phyloP scores from a whole-genome alignment of 306 rosid species.

The Acmispon strigosus region DNA sequence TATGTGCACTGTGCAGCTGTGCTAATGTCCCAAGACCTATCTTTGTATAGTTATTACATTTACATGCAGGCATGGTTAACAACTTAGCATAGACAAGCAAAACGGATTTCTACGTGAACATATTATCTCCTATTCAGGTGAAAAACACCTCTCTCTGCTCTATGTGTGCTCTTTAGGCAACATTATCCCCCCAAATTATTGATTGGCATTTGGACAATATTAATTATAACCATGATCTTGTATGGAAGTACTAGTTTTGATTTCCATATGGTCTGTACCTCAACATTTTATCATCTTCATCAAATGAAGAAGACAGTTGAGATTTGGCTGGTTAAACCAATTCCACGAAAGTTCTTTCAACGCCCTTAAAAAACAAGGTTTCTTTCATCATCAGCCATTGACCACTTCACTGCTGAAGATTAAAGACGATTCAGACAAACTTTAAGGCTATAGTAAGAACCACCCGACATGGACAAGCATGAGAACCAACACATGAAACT shows the following conservation, averaged over 20 bases:
- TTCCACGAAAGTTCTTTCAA: neutral
- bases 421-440: neutral
- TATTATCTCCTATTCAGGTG: too few species aligned
- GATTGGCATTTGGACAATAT: neutral
- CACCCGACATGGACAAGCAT: neutral
- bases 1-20: neutral
- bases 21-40: neutral
- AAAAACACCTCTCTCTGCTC: too few species aligned
- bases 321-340: neutral
- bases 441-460: neutral
- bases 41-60: neutral
- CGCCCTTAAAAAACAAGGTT: neutral
- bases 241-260: neutral
- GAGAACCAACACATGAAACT: neutral
- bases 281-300: neutral
- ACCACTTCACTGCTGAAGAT: neutral
- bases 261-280: neutral
- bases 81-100: neutral
- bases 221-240: neutral
- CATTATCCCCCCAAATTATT: neutral
- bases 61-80: neutral
- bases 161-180: neutral
- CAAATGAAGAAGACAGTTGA: neutral
- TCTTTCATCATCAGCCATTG: neutral
- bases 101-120: neutral